These are phyloP conservation scores for Phialophora verrucosa DNA, from an alignment of 2,329 filamentous ascomycete genomes.

Conservation along the genomic window DNA sequence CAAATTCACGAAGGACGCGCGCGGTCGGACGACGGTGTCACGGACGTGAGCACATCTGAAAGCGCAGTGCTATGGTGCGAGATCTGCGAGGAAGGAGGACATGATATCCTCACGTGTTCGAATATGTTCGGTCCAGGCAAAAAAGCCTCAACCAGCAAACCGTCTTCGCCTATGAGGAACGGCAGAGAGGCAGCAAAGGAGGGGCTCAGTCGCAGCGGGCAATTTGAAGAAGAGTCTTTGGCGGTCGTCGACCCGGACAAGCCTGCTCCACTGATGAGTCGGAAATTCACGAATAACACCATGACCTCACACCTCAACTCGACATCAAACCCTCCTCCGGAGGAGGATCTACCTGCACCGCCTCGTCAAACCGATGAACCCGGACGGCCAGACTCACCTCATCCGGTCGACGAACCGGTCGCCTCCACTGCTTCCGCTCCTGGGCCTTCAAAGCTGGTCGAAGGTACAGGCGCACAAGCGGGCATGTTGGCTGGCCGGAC, in stretches of 20 bases:
- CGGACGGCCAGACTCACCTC: constrained; percentile 25
- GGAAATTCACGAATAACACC: constrained; percentile 27
- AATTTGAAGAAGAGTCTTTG: background rate
- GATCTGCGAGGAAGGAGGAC: constrained; percentile 88
- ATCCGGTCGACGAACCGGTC: constrained; percentile 5
- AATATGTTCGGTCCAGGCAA: constrained; percentile 70
- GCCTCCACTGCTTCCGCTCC: constrained; percentile 24
- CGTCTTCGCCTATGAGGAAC: background rate
- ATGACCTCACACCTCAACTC: constrained; percentile 11
- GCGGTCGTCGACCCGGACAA: constrained; percentile 22
- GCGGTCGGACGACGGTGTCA: constrained; percentile 40
- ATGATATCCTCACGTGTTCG: constrained; percentile 92
- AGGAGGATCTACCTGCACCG: constrained; percentile 18
- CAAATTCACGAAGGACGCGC: constrained; percentile 58
- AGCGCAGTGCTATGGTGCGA: constrained; percentile 75
- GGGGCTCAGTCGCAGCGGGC: background rate
- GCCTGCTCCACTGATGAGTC: constrained; percentile 36
- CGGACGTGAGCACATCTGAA: constrained; percentile 70
- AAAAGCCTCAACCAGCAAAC: constrained; percentile 2
- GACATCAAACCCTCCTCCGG: constrained; percentile 9
- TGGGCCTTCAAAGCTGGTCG: constrained; percentile 38
- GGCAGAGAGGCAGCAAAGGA: background rate
- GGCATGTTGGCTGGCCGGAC: constrained; percentile 76
- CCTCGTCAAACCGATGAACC: constrained; percentile 1
- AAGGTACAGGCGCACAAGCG: constrained; percentile 51